Conservation (phyloP, 768 basidiomycete genomes). For the Boletellus ananas region DNA sequence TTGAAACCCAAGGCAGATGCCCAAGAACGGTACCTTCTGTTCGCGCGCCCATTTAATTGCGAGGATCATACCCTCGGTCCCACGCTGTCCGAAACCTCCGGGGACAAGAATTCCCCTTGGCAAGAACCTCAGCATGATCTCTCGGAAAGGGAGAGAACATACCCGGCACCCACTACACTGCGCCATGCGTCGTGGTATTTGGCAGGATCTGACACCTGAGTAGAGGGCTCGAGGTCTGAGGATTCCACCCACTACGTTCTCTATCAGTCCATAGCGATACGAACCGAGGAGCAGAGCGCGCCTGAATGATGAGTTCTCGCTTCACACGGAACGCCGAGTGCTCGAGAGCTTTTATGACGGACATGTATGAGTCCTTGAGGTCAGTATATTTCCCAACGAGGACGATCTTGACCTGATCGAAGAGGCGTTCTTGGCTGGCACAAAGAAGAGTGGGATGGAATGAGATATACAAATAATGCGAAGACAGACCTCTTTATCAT, state of each 20-base stretch:
- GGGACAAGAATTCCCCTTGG: constrained; percentile 92
- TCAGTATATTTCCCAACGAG: constrained; percentile 98
- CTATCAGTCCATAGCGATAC: not conserved
- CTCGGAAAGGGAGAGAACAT: constrained; percentile 24
- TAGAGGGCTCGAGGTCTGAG: constrained; percentile 80
- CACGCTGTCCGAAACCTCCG: constrained; percentile 91
- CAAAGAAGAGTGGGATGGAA: constrained; percentile 2
- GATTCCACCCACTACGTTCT: constrained; percentile 87
- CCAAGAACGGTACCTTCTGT: constrained; percentile 91
- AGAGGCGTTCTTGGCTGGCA: constrained; percentile 85
- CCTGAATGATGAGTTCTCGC: constrained; percentile 77
- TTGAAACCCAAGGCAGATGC: constrained; percentile 98
- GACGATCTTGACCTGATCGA: constrained; percentile 83
- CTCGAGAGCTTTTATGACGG: constrained; percentile 93
- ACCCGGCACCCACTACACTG: constrained; percentile 87
- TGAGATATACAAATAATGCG: not conserved
- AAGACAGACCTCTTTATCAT: constrained; percentile 70
- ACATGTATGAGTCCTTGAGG: constrained; percentile 98
- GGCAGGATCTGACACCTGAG: constrained; percentile 74
- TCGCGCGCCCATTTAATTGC: constrained; percentile 98
- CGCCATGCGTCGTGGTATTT: constrained; percentile 96
- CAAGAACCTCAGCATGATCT: constrained; percentile 9
- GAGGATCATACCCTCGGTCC: constrained; percentile 95
- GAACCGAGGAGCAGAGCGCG: constrained; percentile 33
- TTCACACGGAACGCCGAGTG: constrained; percentile 94